Base-by-base conservation (phyloP, 257 asterid species). In the Nicotiana tomentosiformis region DNA sequence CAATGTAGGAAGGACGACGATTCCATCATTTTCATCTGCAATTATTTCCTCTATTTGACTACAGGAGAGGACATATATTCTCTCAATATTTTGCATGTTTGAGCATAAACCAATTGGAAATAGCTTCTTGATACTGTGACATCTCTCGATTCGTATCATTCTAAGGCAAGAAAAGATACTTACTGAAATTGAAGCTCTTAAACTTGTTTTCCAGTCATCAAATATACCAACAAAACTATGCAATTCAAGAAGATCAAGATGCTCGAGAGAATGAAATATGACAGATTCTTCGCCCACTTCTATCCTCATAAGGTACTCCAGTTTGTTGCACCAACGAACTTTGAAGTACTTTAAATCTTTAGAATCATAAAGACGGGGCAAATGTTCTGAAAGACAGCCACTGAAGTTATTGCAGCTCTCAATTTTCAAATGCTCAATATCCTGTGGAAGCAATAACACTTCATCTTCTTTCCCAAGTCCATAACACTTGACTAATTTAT, bases 131-230 rank as follows among this genome's bases (percentile, higher is more conserved):
- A 86, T 29, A 26, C 20, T 58, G 5, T 30, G 23, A 33, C 89
- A 86, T 0, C 29, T 10, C 1, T 11, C 18, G 11, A 83, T 77
- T 26, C 5, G 10, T 17, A 84, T 23, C 3, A 10, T 10, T 58
- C 12, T 51, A 5, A 86, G 82, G 78, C 55, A 6, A 4, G 84
- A 84, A 77, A 86, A 86, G 46, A 23, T 53, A 5, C 66, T n/a
- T 6, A 29, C 43, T 20, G 77, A 56, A 43, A 23, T 3, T 26
- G 46, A 53, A 16, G 8, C 12, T 9, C 23, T 14, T 6, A 2
- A 11, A 65, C 81, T 26, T 29, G 55, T 7, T 26, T 74, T 43
- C 18, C 62, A 15, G 5, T 74, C 62, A 10, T 74, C 60, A 57
- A 78, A 65, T 29, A 83, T 43, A 9, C 80, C 65, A 35, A 17